Percentiles rank a stretch among this genome's conserved stretches.
Conservation (phyloP, 352 stramenopile species). For the Peronosclerospora sorghi region DNA sequence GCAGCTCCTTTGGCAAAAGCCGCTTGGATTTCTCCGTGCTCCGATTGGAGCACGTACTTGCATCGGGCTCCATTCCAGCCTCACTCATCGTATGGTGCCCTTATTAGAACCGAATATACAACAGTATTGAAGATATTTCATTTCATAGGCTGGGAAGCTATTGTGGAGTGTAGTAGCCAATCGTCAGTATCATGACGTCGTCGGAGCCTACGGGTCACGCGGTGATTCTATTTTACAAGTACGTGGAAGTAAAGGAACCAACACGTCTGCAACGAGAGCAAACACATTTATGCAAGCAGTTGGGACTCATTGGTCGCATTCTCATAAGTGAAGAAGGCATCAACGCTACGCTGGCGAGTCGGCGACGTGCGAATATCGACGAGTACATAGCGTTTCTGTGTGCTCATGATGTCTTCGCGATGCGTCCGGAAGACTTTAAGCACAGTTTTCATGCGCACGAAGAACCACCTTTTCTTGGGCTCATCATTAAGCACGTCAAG, state of each 20-base stretch:
- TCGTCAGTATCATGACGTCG: slow-evolving; percentile 3
- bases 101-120: no score
- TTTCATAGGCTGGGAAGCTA: background rate
- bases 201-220: slow-evolving; percentile 16
- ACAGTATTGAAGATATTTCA: no score
- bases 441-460: slow-evolving; percentile 33
- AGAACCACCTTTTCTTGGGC: slow-evolving; percentile 37
- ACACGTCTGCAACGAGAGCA: slow-evolving; percentile 36
- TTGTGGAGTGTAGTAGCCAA: background rate
- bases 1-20: slow-evolving; percentile 58
- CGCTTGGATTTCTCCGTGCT: slow-evolving; percentile 36
- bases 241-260: slow-evolving; percentile 32
- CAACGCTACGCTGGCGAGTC: slow-evolving; percentile 66
- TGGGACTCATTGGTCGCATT: slow-evolving; percentile 58
- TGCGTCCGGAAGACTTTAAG: slow-evolving; percentile 68
- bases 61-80: slow-evolving; percentile 4
- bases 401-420: slow-evolving; percentile 35
- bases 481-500: slow-evolving; percentile 69
- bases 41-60: no score
- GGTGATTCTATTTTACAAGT: slow-evolving; percentile 78
- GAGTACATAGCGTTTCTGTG: slow-evolving; percentile 58
- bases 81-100: no score
- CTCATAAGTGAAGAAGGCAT: slow-evolving; percentile 76
- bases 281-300: slow-evolving; percentile 31
- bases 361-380: slow-evolving; percentile 30